phyloP scores from a whole-genome alignment of 805 yeast species.

The Geotrichum ghanense region DNA sequence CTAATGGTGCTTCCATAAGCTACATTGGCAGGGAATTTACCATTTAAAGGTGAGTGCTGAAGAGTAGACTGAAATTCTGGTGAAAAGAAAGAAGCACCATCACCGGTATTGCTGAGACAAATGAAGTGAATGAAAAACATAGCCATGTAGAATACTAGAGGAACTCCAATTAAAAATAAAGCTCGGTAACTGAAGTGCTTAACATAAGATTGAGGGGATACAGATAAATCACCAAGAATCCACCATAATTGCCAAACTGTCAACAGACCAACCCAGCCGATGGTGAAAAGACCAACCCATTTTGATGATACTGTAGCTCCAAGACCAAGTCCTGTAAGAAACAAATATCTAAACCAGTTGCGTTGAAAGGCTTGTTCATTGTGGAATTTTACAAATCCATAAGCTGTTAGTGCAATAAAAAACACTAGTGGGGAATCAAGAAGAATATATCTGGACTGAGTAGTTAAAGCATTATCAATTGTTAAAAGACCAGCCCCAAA shows the following conservation, averaged over 20 bases:
- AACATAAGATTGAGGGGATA: slow-evolving; percentile 29
- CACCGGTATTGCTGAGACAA: slow-evolving; percentile 35
- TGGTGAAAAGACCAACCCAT: slow-evolving; percentile 59
- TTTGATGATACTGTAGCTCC: slow-evolving; percentile 54
- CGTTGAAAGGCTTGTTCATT: slow-evolving; percentile 32
- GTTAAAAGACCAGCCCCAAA: slow-evolving; percentile 41
- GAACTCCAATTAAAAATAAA: slow-evolving; percentile 37
- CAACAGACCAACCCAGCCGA: slow-evolving; percentile 48
- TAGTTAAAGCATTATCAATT: slow-evolving; percentile 54
- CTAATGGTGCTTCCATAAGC: slow-evolving; percentile 63
- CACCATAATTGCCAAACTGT: slow-evolving; percentile 50
- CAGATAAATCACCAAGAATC: slow-evolving; percentile 53
- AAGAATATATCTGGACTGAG: slow-evolving; percentile 46
- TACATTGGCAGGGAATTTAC: slow-evolving; percentile 48
- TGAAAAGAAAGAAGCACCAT: slow-evolving; percentile 51
- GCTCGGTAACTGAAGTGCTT: slow-evolving; percentile 33
- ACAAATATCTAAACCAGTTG: slow-evolving; percentile 43
- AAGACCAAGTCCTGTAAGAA: slow-evolving; percentile 35
- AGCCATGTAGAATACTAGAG: slow-evolving; percentile 45
- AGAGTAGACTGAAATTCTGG: slow-evolving; percentile 58
- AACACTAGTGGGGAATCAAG: slow-evolving; percentile 35
- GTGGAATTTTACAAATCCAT: slow-evolving; percentile 40
- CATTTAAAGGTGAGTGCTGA: slow-evolving; percentile 30
- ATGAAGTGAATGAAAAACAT: slow-evolving; percentile 49
- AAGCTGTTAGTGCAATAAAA: slow-evolving; percentile 36